Evolutionary conservation across 1,284 basidiomycete genomes (phyloP).

Genomic region (Peniophora sp.): DNA sequence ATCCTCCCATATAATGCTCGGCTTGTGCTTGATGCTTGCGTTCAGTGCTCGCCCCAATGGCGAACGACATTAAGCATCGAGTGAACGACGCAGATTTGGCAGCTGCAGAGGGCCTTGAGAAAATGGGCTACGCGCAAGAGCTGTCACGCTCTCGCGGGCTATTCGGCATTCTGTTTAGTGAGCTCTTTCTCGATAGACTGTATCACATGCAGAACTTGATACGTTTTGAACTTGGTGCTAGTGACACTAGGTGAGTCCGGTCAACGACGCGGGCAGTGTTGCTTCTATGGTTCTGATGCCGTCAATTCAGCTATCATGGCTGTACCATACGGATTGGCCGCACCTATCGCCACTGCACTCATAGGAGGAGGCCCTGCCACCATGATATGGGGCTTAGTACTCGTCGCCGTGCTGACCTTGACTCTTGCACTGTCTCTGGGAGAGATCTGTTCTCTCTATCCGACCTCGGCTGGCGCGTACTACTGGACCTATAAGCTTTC

Average conservation of each 20-base stretch:
- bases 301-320: conserved; percentile 5
- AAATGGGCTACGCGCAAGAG: conserved; percentile 43
- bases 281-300: no score
- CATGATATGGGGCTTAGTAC: conserved; percentile 23
- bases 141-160: conserved; percentile 40
- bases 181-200: conserved; percentile 11
- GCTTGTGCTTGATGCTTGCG: no score
- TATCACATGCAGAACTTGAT: no score
- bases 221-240: no score
- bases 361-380: conserved; percentile 41
- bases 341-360: conserved; percentile 45
- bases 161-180: conserved; percentile 40
- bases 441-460: conserved; percentile 49
- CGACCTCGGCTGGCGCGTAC: conserved; percentile 50
- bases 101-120: conserved; percentile 29
- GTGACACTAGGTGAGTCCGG: no score
- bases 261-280: no score
- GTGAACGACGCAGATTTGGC: conserved; percentile 11
- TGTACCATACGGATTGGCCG: conserved; percentile 41
- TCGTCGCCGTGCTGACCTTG: conserved; percentile 38
- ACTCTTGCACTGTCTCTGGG: conserved; percentile 42
- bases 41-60: no score
- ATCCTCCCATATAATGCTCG: no score
- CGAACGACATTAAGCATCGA: neutral
- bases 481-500: conserved; percentile 50